A percentile compares a stretch with the other conserved stretches of the same genome.
These are phyloP conservation scores for Bipolaris sorokiniana DNA, from an alignment of 2,329 filamentous ascomycete species.

Conservation along the genomic window DNA sequence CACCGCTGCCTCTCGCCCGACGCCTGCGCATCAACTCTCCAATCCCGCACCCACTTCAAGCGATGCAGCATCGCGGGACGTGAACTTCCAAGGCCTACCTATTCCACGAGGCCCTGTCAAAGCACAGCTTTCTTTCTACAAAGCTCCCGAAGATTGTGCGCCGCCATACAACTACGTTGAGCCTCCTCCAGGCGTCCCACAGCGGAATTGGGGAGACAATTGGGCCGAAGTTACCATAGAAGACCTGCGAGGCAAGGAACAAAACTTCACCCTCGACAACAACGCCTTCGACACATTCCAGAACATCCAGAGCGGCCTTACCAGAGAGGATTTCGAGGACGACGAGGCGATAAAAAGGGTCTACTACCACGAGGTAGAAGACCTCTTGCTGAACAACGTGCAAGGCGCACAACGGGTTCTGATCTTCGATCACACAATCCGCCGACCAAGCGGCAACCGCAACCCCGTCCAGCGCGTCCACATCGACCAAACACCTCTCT, in stretches of 20 bases:
- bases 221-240: slow-evolving; percentile 64
- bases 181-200: slow-evolving; percentile 65
- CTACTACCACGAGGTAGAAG: slow-evolving; percentile 87
- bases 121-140: slow-evolving; percentile 39
- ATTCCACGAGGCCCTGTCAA: slow-evolving; percentile 38
- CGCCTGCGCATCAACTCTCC: slow-evolving; percentile 52
- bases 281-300: slow-evolving; percentile 75
- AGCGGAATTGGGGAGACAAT: slow-evolving; percentile 66
- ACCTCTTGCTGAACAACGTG: slow-evolving; percentile 70
- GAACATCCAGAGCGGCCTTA: slow-evolving; percentile 62
- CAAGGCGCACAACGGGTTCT: slow-evolving; percentile 70
- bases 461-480: slow-evolving; percentile 75
- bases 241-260: slow-evolving; percentile 76
- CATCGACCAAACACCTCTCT: slow-evolving; percentile 78
- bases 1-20: slow-evolving; percentile 51
- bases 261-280: slow-evolving; percentile 69
- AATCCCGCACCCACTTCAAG: slow-evolving; percentile 30
- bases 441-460: slow-evolving; percentile 69
- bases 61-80: slow-evolving; percentile 37
- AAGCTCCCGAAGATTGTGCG: slow-evolving; percentile 35
- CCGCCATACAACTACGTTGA: slow-evolving; percentile 63
- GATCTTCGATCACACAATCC: slow-evolving; percentile 88
- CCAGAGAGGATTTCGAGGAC: slow-evolving; percentile 65
- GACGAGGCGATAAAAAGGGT: slow-evolving; percentile 70
- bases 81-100: slow-evolving; percentile 40